Evolutionary conservation across 768 basidiomycete genomes (phyloP).

Genomic region (Cystofilobasidium capitatum): DNA sequence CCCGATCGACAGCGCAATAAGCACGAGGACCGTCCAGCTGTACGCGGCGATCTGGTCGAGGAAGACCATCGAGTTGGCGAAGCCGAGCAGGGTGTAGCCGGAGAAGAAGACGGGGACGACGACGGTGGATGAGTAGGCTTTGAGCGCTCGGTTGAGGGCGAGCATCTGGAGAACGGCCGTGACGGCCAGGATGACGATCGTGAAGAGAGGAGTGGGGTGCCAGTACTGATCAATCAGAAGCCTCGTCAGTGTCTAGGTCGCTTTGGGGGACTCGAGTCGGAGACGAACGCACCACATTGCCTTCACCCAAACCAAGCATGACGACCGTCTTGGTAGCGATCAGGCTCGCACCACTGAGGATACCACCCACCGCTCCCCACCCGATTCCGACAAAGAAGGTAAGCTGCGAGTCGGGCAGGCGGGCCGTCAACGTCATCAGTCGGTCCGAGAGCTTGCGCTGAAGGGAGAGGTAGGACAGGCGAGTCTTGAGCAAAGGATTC

Average conservation of each 20-base stretch:
- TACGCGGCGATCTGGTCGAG: no score
- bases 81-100: slow-evolving; percentile 24
- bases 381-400: slow-evolving; percentile 14
- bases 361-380: slow-evolving; percentile 14
- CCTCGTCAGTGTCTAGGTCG: neutral
- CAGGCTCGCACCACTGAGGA: slow-evolving; percentile 11
- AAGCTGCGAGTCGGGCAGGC: neutral
- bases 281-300: slow-evolving; percentile 3
- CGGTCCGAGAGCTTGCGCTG: neutral
- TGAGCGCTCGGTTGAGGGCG: slow-evolving; percentile 23
- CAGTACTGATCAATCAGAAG: neutral
- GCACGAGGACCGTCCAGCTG: no score
- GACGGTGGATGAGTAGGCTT: slow-evolving; percentile 20
- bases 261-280: no score
- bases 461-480: neutral
- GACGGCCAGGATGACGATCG: slow-evolving; percentile 5
- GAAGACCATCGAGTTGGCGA: slow-evolving; percentile 12
- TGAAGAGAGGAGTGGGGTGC: neutral
- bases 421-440: neutral
- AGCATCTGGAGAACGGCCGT: slow-evolving; percentile 22
- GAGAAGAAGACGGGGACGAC: slow-evolving; percentile 25
- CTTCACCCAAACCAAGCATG: slow-evolving; percentile 19
- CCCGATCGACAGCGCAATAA: no score
- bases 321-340: slow-evolving; percentile 19
- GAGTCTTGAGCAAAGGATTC: neutral